These are phyloP conservation scores for Chaetomium sp. DNA, from an alignment of 2,329 filamentous ascomycete genomes.

Conservation along the genomic window DNA sequence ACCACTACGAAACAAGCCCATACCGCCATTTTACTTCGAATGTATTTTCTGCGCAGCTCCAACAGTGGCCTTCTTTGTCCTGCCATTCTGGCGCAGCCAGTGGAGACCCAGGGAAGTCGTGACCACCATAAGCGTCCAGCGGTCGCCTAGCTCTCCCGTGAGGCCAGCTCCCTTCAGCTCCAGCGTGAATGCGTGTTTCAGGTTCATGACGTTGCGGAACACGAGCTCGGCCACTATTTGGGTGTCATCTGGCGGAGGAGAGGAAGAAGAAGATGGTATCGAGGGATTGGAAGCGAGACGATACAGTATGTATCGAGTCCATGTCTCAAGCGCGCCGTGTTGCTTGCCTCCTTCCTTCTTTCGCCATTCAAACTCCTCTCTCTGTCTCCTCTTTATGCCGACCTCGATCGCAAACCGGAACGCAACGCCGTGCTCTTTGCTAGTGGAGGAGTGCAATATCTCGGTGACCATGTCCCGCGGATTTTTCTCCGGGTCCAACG, in stretches of 20 bases:
- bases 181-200: constrained; percentile 14
- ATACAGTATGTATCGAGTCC: too few relatives aligned
- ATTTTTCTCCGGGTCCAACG: constrained; percentile 17
- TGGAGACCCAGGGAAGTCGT: constrained; percentile 16
- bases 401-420: constrained; percentile 25
- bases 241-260: neutral
- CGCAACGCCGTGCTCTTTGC: constrained; percentile 2
- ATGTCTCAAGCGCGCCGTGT: too few relatives aligned
- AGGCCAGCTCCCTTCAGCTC: constrained; percentile 21
- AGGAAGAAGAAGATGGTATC: neutral
- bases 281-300: too few relatives aligned
- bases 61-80: constrained; percentile 11
- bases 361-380: constrained; percentile 23
- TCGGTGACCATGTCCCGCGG: constrained; percentile 21
- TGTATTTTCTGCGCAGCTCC: constrained; percentile 16
- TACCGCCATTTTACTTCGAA: too few relatives aligned
- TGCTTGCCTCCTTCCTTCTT: neutral
- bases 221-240: constrained; percentile 17
- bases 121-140: constrained; percentile 24
- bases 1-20: too few relatives aligned
- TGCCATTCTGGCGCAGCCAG: constrained; percentile 18
- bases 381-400: constrained; percentile 3
- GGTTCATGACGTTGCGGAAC: constrained; percentile 7
- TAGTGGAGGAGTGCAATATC: constrained; percentile 7
- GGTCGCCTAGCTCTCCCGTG: constrained; percentile 24